These are phyloP conservation scores for Crithidia fasciculata DNA, from an alignment of 208 protist species.

Conservation along the genomic window DNA sequence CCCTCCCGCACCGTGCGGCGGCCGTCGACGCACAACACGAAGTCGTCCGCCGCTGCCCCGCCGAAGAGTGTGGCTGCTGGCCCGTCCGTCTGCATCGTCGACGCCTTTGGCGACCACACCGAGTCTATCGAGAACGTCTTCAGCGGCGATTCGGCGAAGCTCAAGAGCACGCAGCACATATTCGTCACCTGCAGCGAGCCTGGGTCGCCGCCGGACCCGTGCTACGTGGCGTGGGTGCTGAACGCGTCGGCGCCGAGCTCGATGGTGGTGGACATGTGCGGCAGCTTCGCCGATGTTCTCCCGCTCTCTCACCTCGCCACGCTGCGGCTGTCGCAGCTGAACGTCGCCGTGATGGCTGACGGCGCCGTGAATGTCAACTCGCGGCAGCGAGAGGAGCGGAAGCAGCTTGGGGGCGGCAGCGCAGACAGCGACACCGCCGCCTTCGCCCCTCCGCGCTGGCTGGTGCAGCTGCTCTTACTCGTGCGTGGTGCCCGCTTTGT, in stretches of 20 bases:
- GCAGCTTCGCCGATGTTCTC: constrained; percentile 45
- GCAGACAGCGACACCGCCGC: neutral
- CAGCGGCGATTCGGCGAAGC: constrained; percentile 33
- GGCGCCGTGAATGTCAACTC: constrained; percentile 56
- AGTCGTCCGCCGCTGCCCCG: neutral
- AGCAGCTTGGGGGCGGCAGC: constrained; percentile 20
- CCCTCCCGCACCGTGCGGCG: constrained; percentile 14
- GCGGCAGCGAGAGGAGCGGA: constrained; percentile 62
- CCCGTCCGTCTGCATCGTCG: constrained; percentile 50
- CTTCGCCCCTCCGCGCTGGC: constrained; percentile 35
- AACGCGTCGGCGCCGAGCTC: constrained; percentile 15
- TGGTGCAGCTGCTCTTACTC: constrained; percentile 66
- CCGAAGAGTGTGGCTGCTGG: constrained; percentile 14
- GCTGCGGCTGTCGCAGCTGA: constrained; percentile 57
- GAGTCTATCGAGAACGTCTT: constrained; percentile 38
- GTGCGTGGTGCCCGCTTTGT: constrained; percentile 70
- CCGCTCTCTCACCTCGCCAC: constrained; percentile 39
- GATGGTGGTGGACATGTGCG: constrained; percentile 50
- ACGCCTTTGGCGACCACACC: constrained; percentile 69
- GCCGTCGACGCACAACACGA: constrained; percentile 11
- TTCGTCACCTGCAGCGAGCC: constrained; percentile 49
- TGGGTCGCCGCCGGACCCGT: constrained; percentile 35
- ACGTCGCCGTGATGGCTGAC: constrained; percentile 40
- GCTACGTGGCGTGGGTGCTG: constrained; percentile 55
- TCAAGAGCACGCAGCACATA: constrained; percentile 35